Base-by-base conservation (phyloP, 1,284 basidiomycete species). In the Trametes pubescens region DNA sequence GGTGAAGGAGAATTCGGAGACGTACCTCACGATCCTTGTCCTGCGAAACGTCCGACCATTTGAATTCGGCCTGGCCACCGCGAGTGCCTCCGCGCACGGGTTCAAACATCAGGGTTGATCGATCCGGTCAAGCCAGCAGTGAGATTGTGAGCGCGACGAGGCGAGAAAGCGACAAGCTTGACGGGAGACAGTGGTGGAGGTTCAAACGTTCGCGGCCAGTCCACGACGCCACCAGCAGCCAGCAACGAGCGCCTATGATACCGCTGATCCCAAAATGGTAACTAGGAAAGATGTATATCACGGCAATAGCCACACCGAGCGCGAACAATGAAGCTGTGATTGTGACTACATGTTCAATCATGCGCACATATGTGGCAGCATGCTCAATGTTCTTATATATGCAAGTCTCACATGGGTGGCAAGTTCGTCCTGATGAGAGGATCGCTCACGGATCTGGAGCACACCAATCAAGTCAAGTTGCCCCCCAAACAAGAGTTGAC, bases 21-120 rank as follows among this genome's bases (percentile, higher is more conserved):
- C 82, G 53, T 64, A 94, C 94, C 83, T 95, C 92, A 76, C 94
- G 84, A 78, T 96, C 93, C 79, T 96, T 96, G 80, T 96, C 94
- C 62, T 92, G 90, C 54, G 91, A 90, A 32, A 96, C 94, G 72
- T 94, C 93, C 4, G 91, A 79, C 94, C 94, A 96, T 76, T 94
- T 95, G 82, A 96, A 96, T 72, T 96, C 93, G 46, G 90, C 94
- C 71, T 93, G 91, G 2, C 94, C 94, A 46, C 94, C 94, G 68
- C 94, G 87, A 24, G 91, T 95, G 13, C 94, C 94, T 69, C 91
- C 92, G 64, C 92, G 85, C 43, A 92, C 86, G 13, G 92, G 92
- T 75, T 93, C 91, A 69, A 90, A 93, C 91, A 93, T 91, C 46
- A 24, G 22, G 9, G 7, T 8, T 24, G 18, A 6, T 22, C n/a